Percentiles rank a stretch among this genome's conserved stretches.
Conservation (phyloP, 2,329 filamentous ascomycete species). For the Ploettnerulaceae sp. region DNA sequence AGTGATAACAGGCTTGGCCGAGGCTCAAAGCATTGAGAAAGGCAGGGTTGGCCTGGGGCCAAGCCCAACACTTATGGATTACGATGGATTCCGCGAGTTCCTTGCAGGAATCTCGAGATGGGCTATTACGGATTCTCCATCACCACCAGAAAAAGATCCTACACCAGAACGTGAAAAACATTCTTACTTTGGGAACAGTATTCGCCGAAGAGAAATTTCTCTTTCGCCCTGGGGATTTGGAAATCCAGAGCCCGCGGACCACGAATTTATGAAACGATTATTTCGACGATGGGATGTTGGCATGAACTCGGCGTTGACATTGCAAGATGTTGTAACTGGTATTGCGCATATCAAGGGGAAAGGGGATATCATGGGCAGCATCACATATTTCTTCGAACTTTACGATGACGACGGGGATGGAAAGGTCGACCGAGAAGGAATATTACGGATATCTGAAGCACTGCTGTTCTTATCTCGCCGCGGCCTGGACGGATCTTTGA, state of each 20-base stretch:
- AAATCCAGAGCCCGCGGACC: conserved; percentile 71
- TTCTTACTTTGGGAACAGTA: conserved; percentile 57
- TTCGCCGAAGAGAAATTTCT: conserved; percentile 36
- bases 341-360: conserved; percentile 88
- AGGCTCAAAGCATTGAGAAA: conserved; percentile 61
- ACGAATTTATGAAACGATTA: conserved; percentile 87
- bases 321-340: conserved; percentile 90
- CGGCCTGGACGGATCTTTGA: conserved; percentile 72
- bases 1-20: conserved; percentile 37
- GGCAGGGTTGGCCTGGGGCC: conserved; percentile 84
- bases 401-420: conserved; percentile 93
- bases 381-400: conserved; percentile 95
- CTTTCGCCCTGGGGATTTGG: conserved; percentile 51
- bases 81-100: conserved; percentile 92
- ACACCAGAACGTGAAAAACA: conserved; percentile 48
- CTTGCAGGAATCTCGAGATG: conserved; percentile 84
- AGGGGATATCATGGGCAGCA: conserved; percentile 94
- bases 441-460: conserved; percentile 89
- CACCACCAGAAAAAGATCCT: conserved; percentile 46
- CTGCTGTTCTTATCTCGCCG: conserved; percentile 86
- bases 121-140: conserved; percentile 84
- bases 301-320: conserved; percentile 67
- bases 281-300: conserved; percentile 87
- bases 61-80: conserved; percentile 93
- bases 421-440: conserved; percentile 90